Conservation (phyloP, 2,329 filamentous ascomycete genomes). For the Fusarium vanettenii region DNA sequence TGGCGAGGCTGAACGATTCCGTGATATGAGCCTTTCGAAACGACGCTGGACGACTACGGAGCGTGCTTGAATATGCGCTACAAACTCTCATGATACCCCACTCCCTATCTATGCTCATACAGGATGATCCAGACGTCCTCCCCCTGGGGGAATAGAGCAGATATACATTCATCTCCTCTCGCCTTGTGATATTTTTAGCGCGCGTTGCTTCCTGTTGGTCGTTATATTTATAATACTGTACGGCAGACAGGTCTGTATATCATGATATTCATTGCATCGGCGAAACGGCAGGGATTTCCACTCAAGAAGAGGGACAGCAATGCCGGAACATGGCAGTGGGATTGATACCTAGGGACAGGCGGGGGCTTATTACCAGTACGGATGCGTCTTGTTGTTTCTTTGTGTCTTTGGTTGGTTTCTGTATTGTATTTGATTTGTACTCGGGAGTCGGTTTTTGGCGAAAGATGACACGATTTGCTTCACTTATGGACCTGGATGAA, state of each 20-base stretch:
- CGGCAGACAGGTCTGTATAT: slow-evolving; percentile 38
- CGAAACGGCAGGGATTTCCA: slow-evolving; percentile 37
- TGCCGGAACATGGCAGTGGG: slow-evolving; percentile 9
- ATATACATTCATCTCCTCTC: slow-evolving; percentile 18
- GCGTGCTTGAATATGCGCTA: slow-evolving; percentile 40
- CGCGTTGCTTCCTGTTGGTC: slow-evolving; percentile 36
- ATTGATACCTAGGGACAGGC: slow-evolving; percentile 25
- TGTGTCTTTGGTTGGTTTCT: neutral
- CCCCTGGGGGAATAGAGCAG: slow-evolving; percentile 8
- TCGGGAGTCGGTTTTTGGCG: slow-evolving; percentile 10
- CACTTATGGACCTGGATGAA: neutral
- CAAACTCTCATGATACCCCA: slow-evolving; percentile 9
- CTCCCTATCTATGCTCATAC: slow-evolving; percentile 10
- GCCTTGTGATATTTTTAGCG: slow-evolving; percentile 35
- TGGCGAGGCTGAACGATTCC: slow-evolving; percentile 57
- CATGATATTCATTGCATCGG: slow-evolving; percentile 39
- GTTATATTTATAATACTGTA: slow-evolving; percentile 20
- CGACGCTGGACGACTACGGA: slow-evolving; percentile 69
- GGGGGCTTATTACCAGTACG: neutral
- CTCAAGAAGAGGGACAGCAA: slow-evolving; percentile 23
- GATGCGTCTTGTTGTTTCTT: slow-evolving; percentile 6
- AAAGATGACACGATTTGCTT: slow-evolving; percentile 12
- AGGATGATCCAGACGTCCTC: slow-evolving; percentile 19
- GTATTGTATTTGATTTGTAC: neutral
- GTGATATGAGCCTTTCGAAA: slow-evolving; percentile 61